Conservation (phyloP, 1,284 basidiomycete species). For the Hemileia vastatrix region DNA sequence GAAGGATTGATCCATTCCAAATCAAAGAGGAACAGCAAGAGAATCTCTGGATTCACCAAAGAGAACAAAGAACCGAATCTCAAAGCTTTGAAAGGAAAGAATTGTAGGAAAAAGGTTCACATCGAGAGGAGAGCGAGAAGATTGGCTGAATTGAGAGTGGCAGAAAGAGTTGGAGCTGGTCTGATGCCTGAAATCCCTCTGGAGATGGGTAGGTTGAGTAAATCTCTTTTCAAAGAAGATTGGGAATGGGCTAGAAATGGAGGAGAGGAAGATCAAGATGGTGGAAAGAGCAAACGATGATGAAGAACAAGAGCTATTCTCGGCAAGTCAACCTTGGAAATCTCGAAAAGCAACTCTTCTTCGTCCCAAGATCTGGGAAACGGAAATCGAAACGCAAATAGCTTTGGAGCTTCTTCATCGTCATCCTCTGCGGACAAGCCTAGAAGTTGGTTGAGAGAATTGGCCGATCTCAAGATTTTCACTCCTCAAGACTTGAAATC, state of each 20-base stretch:
- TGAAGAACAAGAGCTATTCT: no score
- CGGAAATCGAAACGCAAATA: background rate
- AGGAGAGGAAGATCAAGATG: background rate
- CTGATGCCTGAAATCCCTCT: background rate
- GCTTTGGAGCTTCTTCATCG: no score
- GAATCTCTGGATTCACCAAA: background rate
- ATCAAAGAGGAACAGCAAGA: background rate
- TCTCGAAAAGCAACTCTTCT: background rate
- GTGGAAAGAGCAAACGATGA: no score
- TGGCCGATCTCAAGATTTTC: background rate
- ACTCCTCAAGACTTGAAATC: background rate
- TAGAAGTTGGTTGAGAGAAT: background rate
- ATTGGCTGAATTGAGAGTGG: constrained; percentile 12
- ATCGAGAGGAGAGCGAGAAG: background rate
- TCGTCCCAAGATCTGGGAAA: no score
- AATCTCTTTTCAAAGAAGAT: background rate
- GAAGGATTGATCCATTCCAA: background rate
- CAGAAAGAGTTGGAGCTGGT: constrained; percentile 14
- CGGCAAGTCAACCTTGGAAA: background rate
- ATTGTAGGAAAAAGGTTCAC: background rate
- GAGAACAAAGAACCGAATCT: background rate
- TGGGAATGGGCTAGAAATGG: background rate
- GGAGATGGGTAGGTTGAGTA: background rate
- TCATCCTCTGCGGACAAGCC: no score
- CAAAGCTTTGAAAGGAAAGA: background rate